Conservation (phyloP, 306 rosid genomes). For the Acacia melanoxylon region DNA sequence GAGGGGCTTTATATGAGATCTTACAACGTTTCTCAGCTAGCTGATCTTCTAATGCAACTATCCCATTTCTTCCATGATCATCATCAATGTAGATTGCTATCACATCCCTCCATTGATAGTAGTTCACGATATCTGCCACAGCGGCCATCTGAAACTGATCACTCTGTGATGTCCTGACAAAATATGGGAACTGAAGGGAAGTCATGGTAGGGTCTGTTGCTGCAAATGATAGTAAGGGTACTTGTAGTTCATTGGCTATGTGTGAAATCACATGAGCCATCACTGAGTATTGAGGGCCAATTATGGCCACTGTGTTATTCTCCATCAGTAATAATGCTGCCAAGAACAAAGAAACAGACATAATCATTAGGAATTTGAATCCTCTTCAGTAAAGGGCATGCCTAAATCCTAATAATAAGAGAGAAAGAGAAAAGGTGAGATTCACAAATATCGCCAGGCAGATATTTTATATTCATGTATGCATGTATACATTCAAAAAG, state of each 20-base stretch:
- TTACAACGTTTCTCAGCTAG: conserved; percentile 67
- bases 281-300: conserved; percentile 57
- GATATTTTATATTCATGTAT: neutral
- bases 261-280: conserved; percentile 56
- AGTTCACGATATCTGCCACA: conserved; percentile 58
- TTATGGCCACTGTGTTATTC: conserved; percentile 54
- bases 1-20: conserved; percentile 64
- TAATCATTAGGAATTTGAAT: neutral
- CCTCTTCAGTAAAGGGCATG: neutral
- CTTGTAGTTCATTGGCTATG: conserved; percentile 53
- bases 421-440: neutral
- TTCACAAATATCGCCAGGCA: too few species aligned
- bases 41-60: conserved; percentile 59
- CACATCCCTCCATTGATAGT: conserved; percentile 77
- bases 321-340: conserved; percentile 57
- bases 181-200: conserved; percentile 75
- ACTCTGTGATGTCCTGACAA: conserved; percentile 62
- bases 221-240: conserved; percentile 56
- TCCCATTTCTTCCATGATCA: conserved; percentile 80
- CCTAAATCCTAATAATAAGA: neutral
- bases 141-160: conserved; percentile 81
- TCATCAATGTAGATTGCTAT: conserved; percentile 73
- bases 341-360: neutral
- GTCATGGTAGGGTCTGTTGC: conserved; percentile 77
- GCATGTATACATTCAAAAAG: neutral